Percentiles rank a stretch among this genome's conserved stretches.
Evolutionary conservation across 2,329 filamentous ascomycete genomes (phyloP).

Genomic region (Fusarium torreyae): DNA sequence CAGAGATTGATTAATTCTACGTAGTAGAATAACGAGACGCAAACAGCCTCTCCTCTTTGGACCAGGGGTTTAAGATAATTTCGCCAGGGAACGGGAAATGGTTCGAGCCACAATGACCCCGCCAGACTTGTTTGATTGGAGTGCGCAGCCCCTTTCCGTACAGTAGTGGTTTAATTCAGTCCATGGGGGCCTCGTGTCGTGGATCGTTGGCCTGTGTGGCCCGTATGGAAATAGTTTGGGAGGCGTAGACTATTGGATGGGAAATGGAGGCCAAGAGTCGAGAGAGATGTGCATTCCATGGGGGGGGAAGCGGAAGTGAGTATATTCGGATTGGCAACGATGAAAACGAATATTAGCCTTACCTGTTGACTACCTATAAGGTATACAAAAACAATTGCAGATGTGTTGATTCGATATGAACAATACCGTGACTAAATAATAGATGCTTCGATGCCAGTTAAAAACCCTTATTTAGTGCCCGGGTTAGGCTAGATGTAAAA

Average conservation of each 20-base stretch:
- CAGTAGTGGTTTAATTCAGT: background rate
- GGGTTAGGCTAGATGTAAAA: conserved; percentile 12
- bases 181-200: conserved; percentile 48
- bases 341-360: too few species aligned
- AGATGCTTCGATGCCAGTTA: too few species aligned
- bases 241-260: conserved; percentile 19
- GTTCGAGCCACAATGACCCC: conserved; percentile 49
- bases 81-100: conserved; percentile 46
- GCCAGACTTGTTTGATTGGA: conserved; percentile 41
- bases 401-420: background rate
- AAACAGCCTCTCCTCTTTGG: conserved; percentile 7
- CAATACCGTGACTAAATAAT: background rate
- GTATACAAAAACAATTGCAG: background rate
- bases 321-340: too few species aligned
- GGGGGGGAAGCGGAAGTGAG: background rate
- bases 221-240: conserved; percentile 24
- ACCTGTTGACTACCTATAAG: too few species aligned
- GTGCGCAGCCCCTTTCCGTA: conserved; percentile 38
- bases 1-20: conserved; percentile 18
- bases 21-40: conserved; percentile 9
- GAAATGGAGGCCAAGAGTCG: background rate
- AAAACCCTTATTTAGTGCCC: background rate
- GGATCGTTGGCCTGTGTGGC: conserved; percentile 44
- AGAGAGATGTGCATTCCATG: conserved; percentile 5
- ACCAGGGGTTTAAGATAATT: conserved; percentile 45